A percentile compares a stretch with the other conserved stretches of the same genome.
These are phyloP conservation scores for Geosiphon pyriformis DNA, from an alignment of 192 early-diverging fungal genomes.

Conservation along the genomic window DNA sequence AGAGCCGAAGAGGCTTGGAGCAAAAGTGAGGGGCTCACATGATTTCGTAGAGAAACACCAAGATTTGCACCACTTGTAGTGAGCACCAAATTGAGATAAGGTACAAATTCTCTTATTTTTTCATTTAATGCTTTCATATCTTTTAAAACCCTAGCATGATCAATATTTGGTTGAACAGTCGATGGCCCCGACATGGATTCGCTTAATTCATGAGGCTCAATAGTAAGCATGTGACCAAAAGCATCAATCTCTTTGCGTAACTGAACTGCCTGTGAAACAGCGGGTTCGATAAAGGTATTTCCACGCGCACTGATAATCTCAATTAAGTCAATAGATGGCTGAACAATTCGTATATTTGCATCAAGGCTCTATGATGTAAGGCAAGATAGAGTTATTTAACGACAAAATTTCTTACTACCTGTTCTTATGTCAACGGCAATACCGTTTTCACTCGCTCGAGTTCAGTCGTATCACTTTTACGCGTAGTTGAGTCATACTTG, in stretches of 20 bases:
- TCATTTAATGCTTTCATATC: slow-evolving; percentile 13
- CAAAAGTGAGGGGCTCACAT: slow-evolving; percentile 51
- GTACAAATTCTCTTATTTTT: slow-evolving; percentile 34
- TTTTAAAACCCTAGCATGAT: background rate
- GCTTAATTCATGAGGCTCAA: slow-evolving; percentile 24
- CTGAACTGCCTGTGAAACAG: slow-evolving; percentile 45
- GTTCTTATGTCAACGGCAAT: too few relatives aligned
- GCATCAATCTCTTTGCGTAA: slow-evolving; percentile 49
- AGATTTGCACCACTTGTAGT: slow-evolving; percentile 26
- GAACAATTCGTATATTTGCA: slow-evolving; percentile 45
- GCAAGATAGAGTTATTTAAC: background rate
- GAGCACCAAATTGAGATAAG: slow-evolving; percentile 33
- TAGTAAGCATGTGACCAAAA: slow-evolving; percentile 35
- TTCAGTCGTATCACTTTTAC: slow-evolving; percentile 27
- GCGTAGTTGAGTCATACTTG: slow-evolving; percentile 15
- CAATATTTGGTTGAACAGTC: slow-evolving; percentile 7
- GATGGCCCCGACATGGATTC: background rate
- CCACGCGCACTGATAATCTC: slow-evolving; percentile 59
- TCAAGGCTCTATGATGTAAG: slow-evolving; percentile 39
- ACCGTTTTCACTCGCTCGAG: slow-evolving; percentile 23
- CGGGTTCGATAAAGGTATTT: slow-evolving; percentile 52
- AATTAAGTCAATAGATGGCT: slow-evolving; percentile 68
- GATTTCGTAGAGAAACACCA: slow-evolving; percentile 36
- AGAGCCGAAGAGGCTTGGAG: slow-evolving; percentile 50
- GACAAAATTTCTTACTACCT: slow-evolving; percentile 1